A percentile compares a stretch with the other conserved stretches of the same genome.
These are phyloP conservation scores for Phytophthora crassamura DNA, from an alignment of 352 stramenopile species.

Conservation along the genomic window DNA sequence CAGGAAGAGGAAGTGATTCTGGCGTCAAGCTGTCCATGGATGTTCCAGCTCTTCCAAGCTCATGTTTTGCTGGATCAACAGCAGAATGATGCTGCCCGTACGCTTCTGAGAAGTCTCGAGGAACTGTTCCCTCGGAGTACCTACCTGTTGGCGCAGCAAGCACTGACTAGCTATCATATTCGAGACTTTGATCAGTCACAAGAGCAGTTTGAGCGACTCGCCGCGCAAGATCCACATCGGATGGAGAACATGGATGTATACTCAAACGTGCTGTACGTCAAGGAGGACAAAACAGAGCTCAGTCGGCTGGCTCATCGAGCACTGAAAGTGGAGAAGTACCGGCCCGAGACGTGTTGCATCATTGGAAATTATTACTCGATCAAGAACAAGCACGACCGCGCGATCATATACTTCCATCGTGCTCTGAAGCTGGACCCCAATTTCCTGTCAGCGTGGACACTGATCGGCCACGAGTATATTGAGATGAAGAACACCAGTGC, in stretches of 20 bases:
- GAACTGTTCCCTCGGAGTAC: conserved; percentile 70
- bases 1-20: conserved; percentile 70
- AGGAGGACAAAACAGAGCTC: conserved; percentile 86
- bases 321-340: conserved; percentile 97
- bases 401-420: conserved; percentile 97
- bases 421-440: conserved; percentile 95
- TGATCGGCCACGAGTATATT: conserved; percentile 99
- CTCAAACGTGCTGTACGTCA: conserved; percentile 89
- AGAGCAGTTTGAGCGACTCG: conserved; percentile 75
- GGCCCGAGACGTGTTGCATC: conserved; percentile 98
- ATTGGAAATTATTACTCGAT: conserved; percentile 93
- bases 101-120: conserved; percentile 58
- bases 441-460: conserved; percentile 97
- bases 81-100: conserved; percentile 70
- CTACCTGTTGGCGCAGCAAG: conserved; percentile 81
- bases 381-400: conserved; percentile 95
- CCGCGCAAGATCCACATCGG: conserved; percentile 69
- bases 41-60: conserved; percentile 88
- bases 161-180: conserved; percentile 82
- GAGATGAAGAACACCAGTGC: conserved; percentile 98
- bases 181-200: conserved; percentile 85
- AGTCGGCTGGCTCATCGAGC: conserved; percentile 91
- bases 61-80: conserved; percentile 82
- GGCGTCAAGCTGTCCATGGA: conserved; percentile 65
- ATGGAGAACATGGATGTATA: conserved; percentile 89